Percentiles rank a stretch among this genome's conserved stretches.
These are phyloP conservation scores for Hypholoma sublateritium DNA, from an alignment of 768 basidiomycete species.

Conservation along the genomic window DNA sequence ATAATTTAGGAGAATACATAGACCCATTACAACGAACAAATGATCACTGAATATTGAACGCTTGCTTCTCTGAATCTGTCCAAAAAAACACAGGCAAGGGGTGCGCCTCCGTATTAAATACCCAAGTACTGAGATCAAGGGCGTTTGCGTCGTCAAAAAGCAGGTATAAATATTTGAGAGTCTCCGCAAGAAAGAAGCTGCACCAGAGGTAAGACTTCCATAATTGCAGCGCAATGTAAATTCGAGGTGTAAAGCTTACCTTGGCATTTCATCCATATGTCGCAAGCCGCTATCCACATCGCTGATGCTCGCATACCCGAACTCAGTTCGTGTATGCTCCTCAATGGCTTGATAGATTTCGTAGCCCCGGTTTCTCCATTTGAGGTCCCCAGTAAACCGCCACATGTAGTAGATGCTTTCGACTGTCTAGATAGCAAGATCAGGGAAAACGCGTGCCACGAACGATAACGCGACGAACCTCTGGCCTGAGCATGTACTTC, in stretches of 20 bases:
- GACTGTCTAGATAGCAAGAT: slow-evolving; percentile 46
- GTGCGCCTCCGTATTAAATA: slow-evolving; percentile 72
- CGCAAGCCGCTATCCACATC: slow-evolving; percentile 38
- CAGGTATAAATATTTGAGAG: slow-evolving; percentile 65
- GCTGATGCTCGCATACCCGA: slow-evolving; percentile 57
- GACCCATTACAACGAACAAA: not conserved
- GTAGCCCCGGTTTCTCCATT: slow-evolving; percentile 76
- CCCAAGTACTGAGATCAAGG: slow-evolving; percentile 52
- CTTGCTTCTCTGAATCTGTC: slow-evolving; percentile 49
- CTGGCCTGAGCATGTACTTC: slow-evolving; percentile 61
- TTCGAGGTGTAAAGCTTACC: slow-evolving; percentile 37
- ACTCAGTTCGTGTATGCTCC: slow-evolving; percentile 49
- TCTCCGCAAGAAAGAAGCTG: slow-evolving; percentile 47
- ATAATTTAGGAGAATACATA: not conserved
- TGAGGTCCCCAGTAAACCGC: slow-evolving; percentile 60
- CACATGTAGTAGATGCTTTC: slow-evolving; percentile 63
- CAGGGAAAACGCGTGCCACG: not conserved
- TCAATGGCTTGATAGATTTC: slow-evolving; percentile 64
- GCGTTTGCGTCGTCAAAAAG: slow-evolving; percentile 57
- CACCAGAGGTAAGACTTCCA: not conserved
- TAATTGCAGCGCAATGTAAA: not conserved
- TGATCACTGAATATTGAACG: slow-evolving; percentile 25
- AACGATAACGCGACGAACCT: slow-evolving; percentile 41
- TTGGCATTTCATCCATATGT: slow-evolving; percentile 65
- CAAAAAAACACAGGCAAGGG: slow-evolving; percentile 66